These are phyloP conservation scores for Starmerella stellata DNA, from an alignment of 805 yeast species.

Conservation along the genomic window DNA sequence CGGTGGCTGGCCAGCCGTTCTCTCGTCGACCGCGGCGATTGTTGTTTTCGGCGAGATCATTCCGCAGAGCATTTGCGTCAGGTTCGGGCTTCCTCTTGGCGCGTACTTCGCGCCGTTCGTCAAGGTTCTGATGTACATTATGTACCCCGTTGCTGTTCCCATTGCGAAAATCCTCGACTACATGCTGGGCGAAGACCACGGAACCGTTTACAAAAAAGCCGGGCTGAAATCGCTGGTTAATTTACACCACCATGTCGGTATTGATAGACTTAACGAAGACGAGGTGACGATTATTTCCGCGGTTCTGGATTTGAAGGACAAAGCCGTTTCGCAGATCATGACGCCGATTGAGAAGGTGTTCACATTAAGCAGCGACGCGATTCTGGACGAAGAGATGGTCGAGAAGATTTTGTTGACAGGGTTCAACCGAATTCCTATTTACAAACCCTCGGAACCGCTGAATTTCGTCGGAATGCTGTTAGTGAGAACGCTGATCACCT, in stretches of 20 bases:
- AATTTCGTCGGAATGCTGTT: conserved; percentile 90
- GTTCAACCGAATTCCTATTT: conserved; percentile 85
- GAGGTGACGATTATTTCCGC: conserved; percentile 93
- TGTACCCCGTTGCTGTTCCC: conserved; percentile 90
- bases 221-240: conserved; percentile 90
- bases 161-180: conserved; percentile 64
- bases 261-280: conserved; percentile 78
- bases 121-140: conserved; percentile 57
- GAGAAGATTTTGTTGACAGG: conserved; percentile 88
- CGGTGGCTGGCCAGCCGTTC: conserved; percentile 95
- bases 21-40: conserved; percentile 77
- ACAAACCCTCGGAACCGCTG: conserved; percentile 69
- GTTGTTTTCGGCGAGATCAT: conserved; percentile 92
- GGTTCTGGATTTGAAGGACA: conserved; percentile 83
- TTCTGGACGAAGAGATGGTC: conserved; percentile 67
- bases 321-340: conserved; percentile 72
- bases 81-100: conserved; percentile 84
- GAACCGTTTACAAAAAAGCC: conserved; percentile 78
- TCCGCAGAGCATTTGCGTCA: conserved; percentile 83
- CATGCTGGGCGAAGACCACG: conserved; percentile 86
- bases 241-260: conserved; percentile 85
- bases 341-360: conserved; percentile 83
- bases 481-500: conserved; percentile 79
- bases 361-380: conserved; percentile 67
- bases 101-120: conserved; percentile 84